A percentile compares a stretch with the other conserved stretches of the same genome.
These are phyloP conservation scores for Podaxis rugospora DNA, from an alignment of 768 basidiomycete species.

Conservation along the genomic window DNA sequence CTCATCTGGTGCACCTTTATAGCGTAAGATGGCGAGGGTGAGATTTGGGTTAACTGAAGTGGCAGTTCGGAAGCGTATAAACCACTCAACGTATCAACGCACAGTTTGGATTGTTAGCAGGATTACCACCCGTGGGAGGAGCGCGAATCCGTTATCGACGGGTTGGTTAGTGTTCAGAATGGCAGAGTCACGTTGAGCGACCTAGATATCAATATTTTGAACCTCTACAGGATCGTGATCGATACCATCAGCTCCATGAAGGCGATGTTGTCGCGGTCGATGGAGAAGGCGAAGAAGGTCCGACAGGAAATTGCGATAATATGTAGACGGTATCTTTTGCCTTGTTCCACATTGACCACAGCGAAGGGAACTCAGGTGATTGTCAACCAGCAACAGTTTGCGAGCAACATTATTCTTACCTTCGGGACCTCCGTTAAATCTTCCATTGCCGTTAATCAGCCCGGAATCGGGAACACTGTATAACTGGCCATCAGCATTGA, in stretches of 20 bases:
- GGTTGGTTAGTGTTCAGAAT: conserved; percentile 24
- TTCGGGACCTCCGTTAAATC: conserved; percentile 9
- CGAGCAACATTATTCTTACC: conserved; percentile 4
- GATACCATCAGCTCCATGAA: conserved; percentile 28
- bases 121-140: conserved; percentile 31
- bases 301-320: conserved; percentile 45
- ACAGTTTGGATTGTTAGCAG: conserved; percentile 7
- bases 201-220: conserved; percentile 32
- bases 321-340: conserved; percentile 50
- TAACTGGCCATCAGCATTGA: background rate
- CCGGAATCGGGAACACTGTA: conserved; percentile 1
- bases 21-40: conserved; percentile 38
- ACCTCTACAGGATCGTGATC: conserved; percentile 30
- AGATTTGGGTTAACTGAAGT: conserved; percentile 23
- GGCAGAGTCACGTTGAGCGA: conserved; percentile 25
- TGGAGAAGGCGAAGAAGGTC: conserved; percentile 33
- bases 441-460: conserved; percentile 14
- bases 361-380: conserved; percentile 9
- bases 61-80: background rate
- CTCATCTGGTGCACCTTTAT: conserved; percentile 30
- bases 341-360: conserved; percentile 36
- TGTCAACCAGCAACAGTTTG: background rate
- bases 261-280: conserved; percentile 27
- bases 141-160: conserved; percentile 31
- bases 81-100: background rate